A percentile compares a stretch with the other conserved stretches of the same genome.
Evolutionary conservation across 805 yeast genomes (phyloP).

Genomic region (Ogataea salicorniae): DNA sequence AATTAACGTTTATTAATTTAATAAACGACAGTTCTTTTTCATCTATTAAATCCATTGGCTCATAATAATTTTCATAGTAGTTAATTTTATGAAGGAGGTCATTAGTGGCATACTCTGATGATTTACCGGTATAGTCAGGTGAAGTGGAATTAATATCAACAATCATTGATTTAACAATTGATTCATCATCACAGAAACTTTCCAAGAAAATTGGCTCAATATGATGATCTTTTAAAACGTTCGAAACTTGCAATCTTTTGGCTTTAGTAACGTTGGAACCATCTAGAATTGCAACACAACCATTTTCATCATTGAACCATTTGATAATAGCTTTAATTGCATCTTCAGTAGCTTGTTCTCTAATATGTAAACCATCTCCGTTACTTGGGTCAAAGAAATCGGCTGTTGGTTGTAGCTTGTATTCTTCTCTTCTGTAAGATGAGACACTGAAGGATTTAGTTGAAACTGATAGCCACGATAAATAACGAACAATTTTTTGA

Average conservation of each 20-base stretch:
- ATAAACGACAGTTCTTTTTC: constrained; percentile 75
- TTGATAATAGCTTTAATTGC: constrained; percentile 78
- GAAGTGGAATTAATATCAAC: constrained; percentile 82
- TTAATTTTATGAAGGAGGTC: constrained; percentile 74
- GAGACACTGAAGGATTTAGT: constrained; percentile 91
- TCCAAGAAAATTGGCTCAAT: constrained; percentile 92
- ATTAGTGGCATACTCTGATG: constrained; percentile 63
- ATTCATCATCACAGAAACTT: constrained; percentile 82
- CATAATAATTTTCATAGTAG: constrained; percentile 69
- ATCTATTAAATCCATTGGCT: constrained; percentile 57
- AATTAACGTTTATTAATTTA: constrained; percentile 80
- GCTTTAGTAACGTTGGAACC: constrained; percentile 83
- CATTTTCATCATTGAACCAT: constrained; percentile 78
- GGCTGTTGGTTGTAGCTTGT: constrained; percentile 60
- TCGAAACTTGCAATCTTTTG: constrained; percentile 60
- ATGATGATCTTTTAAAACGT: constrained; percentile 49
- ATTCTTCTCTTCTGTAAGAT: constrained; percentile 61
- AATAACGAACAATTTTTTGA: constrained; percentile 86
- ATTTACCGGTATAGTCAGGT: constrained; percentile 70
- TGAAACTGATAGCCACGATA: constrained; percentile 85
- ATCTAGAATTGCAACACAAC: constrained; percentile 89
- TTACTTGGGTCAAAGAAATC: constrained; percentile 72
- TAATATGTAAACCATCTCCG: constrained; percentile 53
- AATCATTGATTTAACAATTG: constrained; percentile 71
- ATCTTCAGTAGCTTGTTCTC: constrained; percentile 62